Base-by-base conservation (phyloP, 116 monocot species). In the Phalaenopsis hybrid region DNA sequence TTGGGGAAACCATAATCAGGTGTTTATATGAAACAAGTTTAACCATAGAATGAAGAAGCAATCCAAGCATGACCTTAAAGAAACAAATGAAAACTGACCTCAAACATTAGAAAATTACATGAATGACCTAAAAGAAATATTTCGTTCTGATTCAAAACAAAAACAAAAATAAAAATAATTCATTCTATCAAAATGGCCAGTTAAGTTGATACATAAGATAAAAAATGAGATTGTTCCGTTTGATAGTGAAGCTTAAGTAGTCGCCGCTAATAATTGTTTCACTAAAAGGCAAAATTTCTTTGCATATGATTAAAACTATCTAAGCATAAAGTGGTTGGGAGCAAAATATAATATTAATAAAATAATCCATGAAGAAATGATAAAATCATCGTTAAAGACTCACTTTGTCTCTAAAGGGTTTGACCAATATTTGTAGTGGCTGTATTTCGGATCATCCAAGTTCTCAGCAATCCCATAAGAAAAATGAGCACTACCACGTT, bases 391-490 rank as follows among this genome's bases (percentile, higher is more conserved):
- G 45, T 45, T 33, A 69, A 63, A 81, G 59, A 11, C 93, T 86
- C 68, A 99, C 98, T 90, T 95, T 57, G 93, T 95, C 80, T 95
- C 95, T 87, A 99, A 85, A 73, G 98, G 98, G 73, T 99, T 99
- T 48, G 98, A 99, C 98, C 98, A 99, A 85, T 99, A 92, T 89
- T 92, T 99, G 84, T 95, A 93, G 83, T 99, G 93, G 48, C 86
- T n/a, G 76, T 95, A 99, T 77, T 95, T 91, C 9, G 92, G 92
- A 76, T 95, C 95, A 90, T 92, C 92, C 83, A 99, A 85, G 82
- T 99, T 81, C 25, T 99, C 98, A 52, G 98, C 98, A 78, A 99
- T 90, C 52, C 98, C 98, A 89, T 95, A 93, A 52, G 95, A 93
- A 85, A 93, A 95, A 88, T 99, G 98, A 82, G 90, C 86, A 85